A percentile compares a stretch with the other conserved stretches of the same genome.
phyloP scores from a whole-genome alignment of 1,284 basidiomycete genomes.

The Cronartium quercuum region DNA sequence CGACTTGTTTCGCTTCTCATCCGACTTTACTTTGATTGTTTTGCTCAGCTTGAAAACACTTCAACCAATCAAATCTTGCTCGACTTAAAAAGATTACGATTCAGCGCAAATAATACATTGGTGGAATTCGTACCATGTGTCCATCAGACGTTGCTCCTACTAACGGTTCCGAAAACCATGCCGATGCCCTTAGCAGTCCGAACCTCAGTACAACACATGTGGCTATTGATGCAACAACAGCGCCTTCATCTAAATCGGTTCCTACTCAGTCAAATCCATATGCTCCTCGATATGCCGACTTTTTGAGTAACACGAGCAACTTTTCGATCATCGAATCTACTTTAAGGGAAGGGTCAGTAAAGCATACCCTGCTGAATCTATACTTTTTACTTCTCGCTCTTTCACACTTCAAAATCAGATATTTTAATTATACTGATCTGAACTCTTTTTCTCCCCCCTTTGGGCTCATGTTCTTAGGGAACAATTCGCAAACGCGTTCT shows the following conservation, averaged over 20 bases:
- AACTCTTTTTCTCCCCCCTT: neutral
- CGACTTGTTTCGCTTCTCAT: no score
- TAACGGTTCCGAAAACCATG: conserved; percentile 9
- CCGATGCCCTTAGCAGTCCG: neutral
- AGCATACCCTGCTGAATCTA: no score
- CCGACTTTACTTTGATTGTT: no score
- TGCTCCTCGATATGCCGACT: conserved; percentile 38
- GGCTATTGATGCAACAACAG: conserved; percentile 19
- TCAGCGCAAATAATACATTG: no score
- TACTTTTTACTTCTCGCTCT: no score
- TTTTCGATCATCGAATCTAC: conserved; percentile 52
- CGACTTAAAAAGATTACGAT: no score
- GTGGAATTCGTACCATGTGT: no score
- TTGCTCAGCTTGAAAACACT: no score
- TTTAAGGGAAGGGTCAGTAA: conserved; percentile 36
- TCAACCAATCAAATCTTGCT: no score
- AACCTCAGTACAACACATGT: conserved; percentile 9
- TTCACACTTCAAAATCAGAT: no score
- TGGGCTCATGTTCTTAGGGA: conserved; percentile 62
- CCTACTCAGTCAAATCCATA: conserved; percentile 38
- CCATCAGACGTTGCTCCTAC: neutral
- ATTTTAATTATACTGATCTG: neutral
- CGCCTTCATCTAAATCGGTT: neutral
- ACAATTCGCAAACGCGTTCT: conserved; percentile 98
- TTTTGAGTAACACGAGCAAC: conserved; percentile 71